Base-by-base conservation (phyloP, 2,329 filamentous ascomycete species). In the Alternaria sp. region DNA sequence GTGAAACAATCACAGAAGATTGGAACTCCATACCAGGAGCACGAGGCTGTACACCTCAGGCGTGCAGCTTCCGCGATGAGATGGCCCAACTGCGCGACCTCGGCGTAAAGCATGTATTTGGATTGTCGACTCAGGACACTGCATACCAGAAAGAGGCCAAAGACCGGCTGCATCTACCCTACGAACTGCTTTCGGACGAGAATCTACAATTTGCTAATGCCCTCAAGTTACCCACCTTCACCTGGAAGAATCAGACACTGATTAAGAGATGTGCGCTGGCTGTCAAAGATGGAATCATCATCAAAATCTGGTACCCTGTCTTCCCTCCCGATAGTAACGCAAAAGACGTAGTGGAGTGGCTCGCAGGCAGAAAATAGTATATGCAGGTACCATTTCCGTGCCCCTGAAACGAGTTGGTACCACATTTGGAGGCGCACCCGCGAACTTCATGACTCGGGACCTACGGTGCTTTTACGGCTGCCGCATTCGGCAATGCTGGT, bases 11-110 rank as follows among this genome's bases (percentile, higher is more conserved):
- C n/a, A 74, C 79, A 43, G 73, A 78, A 28, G 69, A 73, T 12
- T 82, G 79, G 80, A 79, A 82, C 65, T 62, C 70, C 16, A 81
- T 81, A 54, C 79, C 79, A 5, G 80, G 81, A 28, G 80, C 80
- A 7, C 69, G 79, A 57, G 80, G 80, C 54, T 82, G 80, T 66
- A 65, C 81, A 14, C 78, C 79, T 6, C 79, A 81, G 70, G 79
- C 80, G 14, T 81, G 81, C 67, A 77, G 76, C 11, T 82, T 82
- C 71, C 76, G 78, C 24, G 79, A 81, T 51, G 63, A 66, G 39
- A 61, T 66, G 54, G 48, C 46, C 47, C 49, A 64, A 47, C 61
- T 66, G 49, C 62, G 60, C 48, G 58, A 58, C 49, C 58, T 64
- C 47, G 67, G 64, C 52, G 64, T 65, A 48, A 58, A 62, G 34